Base-by-base conservation (phyloP, 202 grass and related monocot genomes). In the Carex arenaria region DNA sequence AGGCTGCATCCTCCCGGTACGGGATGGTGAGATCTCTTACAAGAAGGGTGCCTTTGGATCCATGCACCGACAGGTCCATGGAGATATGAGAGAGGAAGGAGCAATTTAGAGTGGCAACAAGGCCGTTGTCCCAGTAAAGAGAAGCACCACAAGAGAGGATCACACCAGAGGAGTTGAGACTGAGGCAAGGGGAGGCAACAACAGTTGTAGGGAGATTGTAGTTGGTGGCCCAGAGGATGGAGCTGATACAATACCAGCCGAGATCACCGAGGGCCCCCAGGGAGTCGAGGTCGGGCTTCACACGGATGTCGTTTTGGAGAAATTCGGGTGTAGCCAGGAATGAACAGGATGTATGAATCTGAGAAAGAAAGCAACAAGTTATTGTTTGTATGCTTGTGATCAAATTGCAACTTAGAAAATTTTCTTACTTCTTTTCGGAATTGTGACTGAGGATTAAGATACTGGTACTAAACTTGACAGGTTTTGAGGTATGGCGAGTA, bases 161-260 rank as follows among this genome's bases (percentile, higher is more conserved):
- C 10, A 84, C 64, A 51, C 80, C 80, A 4, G 88, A 65, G 18
- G 67, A 14, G 14, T 89, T 89, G 72, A 72, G 54, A 15, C 61
- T 47, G 28, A 75, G 10, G 17, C 70, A 81, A 31, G 42, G 84
- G 52, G 78, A 85, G 1, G 87, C 87, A 8, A 75, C 68, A 3
- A 82, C 84, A 31, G 45, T 86, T 69, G 31, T 57, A 2, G 87
- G 87, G 31, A 89, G 72, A 53, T 80, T 56, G n/a, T 86, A 89
- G 42, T 89, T 72, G 6, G 77, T 77, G 9, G 79, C 79, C 83
- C 72, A 89, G 14, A 89, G 84, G 52, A 89, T 80, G 4, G 87
- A 83, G 4, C 87, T 79, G 13, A 89, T 89, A 79, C 87, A 89
- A 71, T 93, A 86, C 84, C 87, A 89, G 47, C 87, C 87, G 3